These are phyloP conservation scores for Circinella umbellata DNA, from an alignment of 371 early-diverging fungal species.

Conservation along the genomic window DNA sequence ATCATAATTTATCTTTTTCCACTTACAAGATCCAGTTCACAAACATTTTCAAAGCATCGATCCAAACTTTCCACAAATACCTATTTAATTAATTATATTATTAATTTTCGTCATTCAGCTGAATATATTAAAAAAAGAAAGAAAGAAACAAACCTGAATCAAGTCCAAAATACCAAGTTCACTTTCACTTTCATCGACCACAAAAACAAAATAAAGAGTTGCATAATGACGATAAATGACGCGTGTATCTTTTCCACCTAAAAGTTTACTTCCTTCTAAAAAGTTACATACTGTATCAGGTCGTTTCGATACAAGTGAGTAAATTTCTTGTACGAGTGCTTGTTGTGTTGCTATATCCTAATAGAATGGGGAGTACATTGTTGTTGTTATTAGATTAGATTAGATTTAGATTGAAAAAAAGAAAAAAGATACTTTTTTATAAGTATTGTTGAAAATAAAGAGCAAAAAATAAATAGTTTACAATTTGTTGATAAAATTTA, in stretches of 20 bases:
- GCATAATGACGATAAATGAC: slow-evolving; percentile 93
- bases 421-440: too few relatives aligned
- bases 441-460: too few relatives aligned
- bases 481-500: slow-evolving; percentile 92
- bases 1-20: not conserved
- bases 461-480: slow-evolving; percentile 27
- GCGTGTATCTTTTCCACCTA: slow-evolving; percentile 87
- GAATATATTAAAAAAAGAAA: not conserved
- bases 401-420: too few relatives aligned
- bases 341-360: slow-evolving; percentile 87
- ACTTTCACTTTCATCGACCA: slow-evolving; percentile 93
- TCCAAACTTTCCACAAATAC: slow-evolving; percentile 97
- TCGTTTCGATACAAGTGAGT: slow-evolving; percentile 79
- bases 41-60: slow-evolving; percentile 93
- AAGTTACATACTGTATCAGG: slow-evolving; percentile 92
- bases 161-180: slow-evolving; percentile 94
- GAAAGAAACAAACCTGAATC: slow-evolving; percentile 72
- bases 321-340: slow-evolving; percentile 84
- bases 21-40: slow-evolving; percentile 91
- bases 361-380: too few relatives aligned
- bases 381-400: too few relatives aligned
- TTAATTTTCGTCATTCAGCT: too few relatives aligned
- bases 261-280: slow-evolving; percentile 82
- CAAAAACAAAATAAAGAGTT: slow-evolving; percentile 96
- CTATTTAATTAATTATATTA: slow-evolving; percentile 35